Base-by-base conservation (phyloP, 2,329 filamentous ascomycete genomes). In the Allantophomopsis cytisporea region DNA sequence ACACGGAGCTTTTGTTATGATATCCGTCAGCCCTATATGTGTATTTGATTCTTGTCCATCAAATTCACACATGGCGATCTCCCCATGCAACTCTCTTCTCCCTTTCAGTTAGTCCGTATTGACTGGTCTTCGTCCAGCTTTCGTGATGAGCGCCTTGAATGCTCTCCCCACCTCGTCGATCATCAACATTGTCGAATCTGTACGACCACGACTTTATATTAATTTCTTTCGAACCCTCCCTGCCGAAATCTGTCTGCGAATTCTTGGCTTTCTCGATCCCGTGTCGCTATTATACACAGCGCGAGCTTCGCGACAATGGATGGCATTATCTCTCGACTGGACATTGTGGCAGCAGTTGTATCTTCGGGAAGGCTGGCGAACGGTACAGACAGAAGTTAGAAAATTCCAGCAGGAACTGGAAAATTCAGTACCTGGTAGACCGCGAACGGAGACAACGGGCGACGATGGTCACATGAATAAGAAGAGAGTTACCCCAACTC, bases 141-240 rank as follows among this genome's bases (percentile, higher is more conserved):
- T 28, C 23, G 23, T 28, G 23, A 85, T 89, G 62, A 71, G 75
- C 35, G 71, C 94, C 17, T 68, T 95, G 40, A 74, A 80, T 42
- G 79, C 81, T 41, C 68, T 95, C 20, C 83, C 83, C 14, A 93
- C 86, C 1, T 83, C 83, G 6, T 75, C 79, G 39, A 79, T 95
- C 43, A 79, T 82, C 37, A 71, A 80, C 35, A 83, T 95, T 39
- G 84, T 94, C 36, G 75, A 88, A 40, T 74, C 80, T 46, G 65
- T 94, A 14, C 83, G 80, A 45, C 84, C 87, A 4, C 72, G 88
- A 39, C 77, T 96, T 2, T 88, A 95, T 59, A 89, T 95, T 61
- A 85, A 98, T 60, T 94, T 94, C 40, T 77, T 94, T 33, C 67
- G 76, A 46, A 78, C 85, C 51, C 73, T 98, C 1, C 91, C 91